These are phyloP conservation scores for Curvularia hawaiiensis DNA, from an alignment of 2,329 filamentous ascomycete genomes.

Conservation along the genomic window DNA sequence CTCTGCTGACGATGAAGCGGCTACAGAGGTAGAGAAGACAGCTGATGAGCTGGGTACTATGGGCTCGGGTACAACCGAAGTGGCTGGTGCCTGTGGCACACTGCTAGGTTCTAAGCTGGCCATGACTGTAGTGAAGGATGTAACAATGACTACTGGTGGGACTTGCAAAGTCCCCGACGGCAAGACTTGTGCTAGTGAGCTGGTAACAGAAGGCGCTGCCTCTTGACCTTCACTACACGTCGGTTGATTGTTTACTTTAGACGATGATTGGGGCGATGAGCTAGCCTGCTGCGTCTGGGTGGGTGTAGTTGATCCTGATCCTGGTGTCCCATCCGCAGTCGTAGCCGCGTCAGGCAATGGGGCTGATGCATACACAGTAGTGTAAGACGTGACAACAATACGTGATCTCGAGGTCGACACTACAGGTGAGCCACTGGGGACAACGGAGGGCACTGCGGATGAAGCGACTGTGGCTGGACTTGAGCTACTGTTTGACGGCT, in stretches of 20 bases:
- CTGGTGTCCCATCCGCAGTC: constrained; percentile 5
- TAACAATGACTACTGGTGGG: constrained; percentile 39
- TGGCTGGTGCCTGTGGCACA: constrained; percentile 4
- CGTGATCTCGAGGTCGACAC: constrained; percentile 7
- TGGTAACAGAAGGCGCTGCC: constrained; percentile 4
- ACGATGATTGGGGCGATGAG: neutral
- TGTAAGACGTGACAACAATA: constrained; percentile 35
- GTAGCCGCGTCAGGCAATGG: constrained; percentile 8
- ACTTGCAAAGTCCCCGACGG: constrained; percentile 23
- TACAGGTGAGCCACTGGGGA: constrained; percentile 2
- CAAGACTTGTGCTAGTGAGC: constrained; percentile 9
- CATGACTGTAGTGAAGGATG: constrained; percentile 38
- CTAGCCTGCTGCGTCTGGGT: constrained; percentile 11
- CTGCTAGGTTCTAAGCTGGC: constrained; percentile 11
- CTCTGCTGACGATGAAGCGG: neutral
- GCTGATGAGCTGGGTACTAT: constrained; percentile 1
- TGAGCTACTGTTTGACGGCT: constrained; percentile 1
- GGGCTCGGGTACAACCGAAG: constrained; percentile 3
- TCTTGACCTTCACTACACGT: constrained; percentile 4
- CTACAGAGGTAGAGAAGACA: neutral
- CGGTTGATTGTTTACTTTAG: neutral
- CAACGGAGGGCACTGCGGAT: constrained; percentile 5
- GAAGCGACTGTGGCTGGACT: constrained; percentile 7
- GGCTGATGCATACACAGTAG: constrained; percentile 31
- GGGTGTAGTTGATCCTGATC: constrained; percentile 9